Conservation (phyloP, 768 basidiomycete species). For the Lactarius sp. region DNA sequence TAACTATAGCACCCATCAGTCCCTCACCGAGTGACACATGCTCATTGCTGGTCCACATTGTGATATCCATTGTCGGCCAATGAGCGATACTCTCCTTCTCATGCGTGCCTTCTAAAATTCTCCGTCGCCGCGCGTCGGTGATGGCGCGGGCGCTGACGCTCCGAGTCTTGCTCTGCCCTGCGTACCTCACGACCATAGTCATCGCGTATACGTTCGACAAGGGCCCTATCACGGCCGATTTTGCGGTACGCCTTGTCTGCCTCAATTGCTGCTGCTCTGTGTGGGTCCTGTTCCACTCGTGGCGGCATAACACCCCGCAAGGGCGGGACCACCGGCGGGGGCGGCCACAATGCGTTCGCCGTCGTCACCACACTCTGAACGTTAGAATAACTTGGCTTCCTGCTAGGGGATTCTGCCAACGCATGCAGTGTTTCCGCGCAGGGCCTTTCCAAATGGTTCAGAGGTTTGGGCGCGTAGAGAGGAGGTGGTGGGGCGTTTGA, state of each 20-base stretch:
- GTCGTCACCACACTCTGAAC: background rate
- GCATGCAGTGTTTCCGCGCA: background rate
- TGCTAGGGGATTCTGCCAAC: background rate
- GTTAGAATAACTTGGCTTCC: background rate
- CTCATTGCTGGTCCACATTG: background rate
- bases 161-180: slow-evolving; percentile 2
- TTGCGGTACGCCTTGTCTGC: background rate
- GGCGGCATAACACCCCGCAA: background rate
- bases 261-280: slow-evolving; percentile 1
- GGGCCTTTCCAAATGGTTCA: background rate
- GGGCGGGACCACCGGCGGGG: slow-evolving; percentile 12
- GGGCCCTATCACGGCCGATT: slow-evolving; percentile 6
- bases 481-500: background rate
- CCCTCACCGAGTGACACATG: background rate
- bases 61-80: slow-evolving; percentile 14
- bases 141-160: slow-evolving; percentile 7
- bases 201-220: slow-evolving; percentile 1
- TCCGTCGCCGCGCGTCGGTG: slow-evolving; percentile 17
- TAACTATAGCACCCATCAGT: background rate
- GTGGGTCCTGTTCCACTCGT: slow-evolving; percentile 5
- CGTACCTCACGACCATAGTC: background rate
- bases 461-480: slow-evolving; percentile 11
- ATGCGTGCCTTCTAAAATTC: background rate
- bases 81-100: slow-evolving; percentile 14
- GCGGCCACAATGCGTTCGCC: background rate